A percentile compares a stretch with the other conserved stretches of the same genome.
These are phyloP conservation scores for Apiospora koreana DNA, from an alignment of 2,329 filamentous ascomycete genomes.

Conservation along the genomic window DNA sequence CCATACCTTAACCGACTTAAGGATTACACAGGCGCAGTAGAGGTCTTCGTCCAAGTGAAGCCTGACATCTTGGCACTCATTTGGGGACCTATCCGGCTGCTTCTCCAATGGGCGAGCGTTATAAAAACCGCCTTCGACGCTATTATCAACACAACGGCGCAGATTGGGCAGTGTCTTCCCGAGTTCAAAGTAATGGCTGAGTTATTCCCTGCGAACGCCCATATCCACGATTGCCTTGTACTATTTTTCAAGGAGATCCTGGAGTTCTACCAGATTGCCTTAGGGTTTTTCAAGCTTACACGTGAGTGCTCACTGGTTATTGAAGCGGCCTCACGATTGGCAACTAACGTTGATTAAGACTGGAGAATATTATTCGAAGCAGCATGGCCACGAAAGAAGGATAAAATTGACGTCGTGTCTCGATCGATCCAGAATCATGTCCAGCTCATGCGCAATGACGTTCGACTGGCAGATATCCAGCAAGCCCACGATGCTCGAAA, in stretches of 20 bases:
- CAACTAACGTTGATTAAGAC: no score
- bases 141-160: slow-evolving; percentile 22
- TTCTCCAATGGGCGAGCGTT: slow-evolving; percentile 23
- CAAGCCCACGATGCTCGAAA: slow-evolving; percentile 20
- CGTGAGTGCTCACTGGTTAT: slow-evolving; percentile 30
- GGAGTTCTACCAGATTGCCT: slow-evolving; percentile 33
- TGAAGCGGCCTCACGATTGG: no score
- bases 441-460: slow-evolving; percentile 20
- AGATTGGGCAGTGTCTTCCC: slow-evolving; percentile 28
- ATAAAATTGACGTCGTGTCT: slow-evolving; percentile 22
- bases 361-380: slow-evolving; percentile 31
- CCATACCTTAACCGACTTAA: slow-evolving; percentile 31
- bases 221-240: slow-evolving; percentile 27
- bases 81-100: slow-evolving; percentile 37
- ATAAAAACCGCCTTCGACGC: slow-evolving; percentile 26
- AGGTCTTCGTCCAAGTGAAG: slow-evolving; percentile 34
- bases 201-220: slow-evolving; percentile 25
- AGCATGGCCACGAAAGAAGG: slow-evolving; percentile 31
- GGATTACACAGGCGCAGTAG: slow-evolving; percentile 29
- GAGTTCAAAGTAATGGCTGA: slow-evolving; percentile 23
- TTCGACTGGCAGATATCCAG: slow-evolving; percentile 20
- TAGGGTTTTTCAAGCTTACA: slow-evolving; percentile 32
- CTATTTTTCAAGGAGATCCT: slow-evolving; percentile 39
- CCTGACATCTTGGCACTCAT: slow-evolving; percentile 36
- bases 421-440: slow-evolving; percentile 18